A percentile compares a stretch with the other conserved stretches of the same genome.
Evolutionary conservation across 306 rosid species (phyloP).

Genomic region (Pueraria montana): DNA sequence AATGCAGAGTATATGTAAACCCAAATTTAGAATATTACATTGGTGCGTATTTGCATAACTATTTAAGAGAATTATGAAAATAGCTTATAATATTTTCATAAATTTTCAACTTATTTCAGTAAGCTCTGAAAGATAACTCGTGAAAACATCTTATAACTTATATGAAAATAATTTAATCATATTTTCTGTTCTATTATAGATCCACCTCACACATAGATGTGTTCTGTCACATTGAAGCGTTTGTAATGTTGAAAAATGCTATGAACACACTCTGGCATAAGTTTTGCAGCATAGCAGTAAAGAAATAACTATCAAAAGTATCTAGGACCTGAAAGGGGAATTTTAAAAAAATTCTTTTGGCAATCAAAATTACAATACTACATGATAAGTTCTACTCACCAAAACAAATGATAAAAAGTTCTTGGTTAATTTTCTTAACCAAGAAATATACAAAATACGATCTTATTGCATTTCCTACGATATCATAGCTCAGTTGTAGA

Average conservation of each 20-base stretch:
- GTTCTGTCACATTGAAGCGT: background rate
- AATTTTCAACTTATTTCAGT: too few species aligned
- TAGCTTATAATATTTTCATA: too few species aligned
- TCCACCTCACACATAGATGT: too few species aligned
- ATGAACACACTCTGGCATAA: background rate
- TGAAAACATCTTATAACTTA: too few species aligned
- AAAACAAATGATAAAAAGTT: background rate
- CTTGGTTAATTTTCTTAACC: slow-evolving; percentile 29
- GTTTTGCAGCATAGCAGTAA: background rate
- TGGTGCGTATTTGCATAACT: too few species aligned
- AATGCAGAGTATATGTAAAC: too few species aligned
- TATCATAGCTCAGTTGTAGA: slow-evolving; percentile 21
- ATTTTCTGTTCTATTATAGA: too few species aligned
- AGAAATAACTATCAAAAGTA: background rate
- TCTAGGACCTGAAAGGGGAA: slow-evolving; percentile 11
- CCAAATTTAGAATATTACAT: too few species aligned
- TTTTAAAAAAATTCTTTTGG: background rate
- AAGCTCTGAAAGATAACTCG: too few species aligned
- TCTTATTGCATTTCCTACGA: slow-evolving; percentile 21
- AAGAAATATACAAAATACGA: slow-evolving; percentile 29
- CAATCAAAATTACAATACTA: slow-evolving; percentile 16
- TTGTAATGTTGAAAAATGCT: background rate
- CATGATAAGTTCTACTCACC: background rate
- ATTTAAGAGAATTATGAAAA: too few species aligned
- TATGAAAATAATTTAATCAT: too few species aligned